phyloP scores from a whole-genome alignment of 495 filamentous ascomycete species.

The Polyplosphaeria fusca region DNA sequence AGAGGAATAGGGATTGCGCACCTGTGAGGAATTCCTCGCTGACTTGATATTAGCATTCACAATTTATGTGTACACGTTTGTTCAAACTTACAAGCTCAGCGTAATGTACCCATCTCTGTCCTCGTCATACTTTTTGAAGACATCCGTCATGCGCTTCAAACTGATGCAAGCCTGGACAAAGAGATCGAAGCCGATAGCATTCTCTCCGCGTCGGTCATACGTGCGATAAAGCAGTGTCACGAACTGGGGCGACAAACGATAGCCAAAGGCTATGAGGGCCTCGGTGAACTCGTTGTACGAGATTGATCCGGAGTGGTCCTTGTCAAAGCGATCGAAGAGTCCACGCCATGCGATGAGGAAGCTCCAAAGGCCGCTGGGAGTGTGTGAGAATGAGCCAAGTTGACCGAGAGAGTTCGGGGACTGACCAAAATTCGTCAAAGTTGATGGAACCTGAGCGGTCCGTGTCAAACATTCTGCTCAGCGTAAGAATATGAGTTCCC shows the following conservation, averaged over 20 bases:
- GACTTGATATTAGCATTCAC: not conserved
- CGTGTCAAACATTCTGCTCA: constrained; percentile 82
- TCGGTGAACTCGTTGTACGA: constrained; percentile 82
- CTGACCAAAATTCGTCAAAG: constrained; percentile 87
- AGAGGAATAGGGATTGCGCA: constrained; percentile 46
- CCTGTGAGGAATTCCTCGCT: constrained; percentile 49
- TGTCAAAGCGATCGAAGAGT: constrained; percentile 94
- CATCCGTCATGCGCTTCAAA: constrained; percentile 97
- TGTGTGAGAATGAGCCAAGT: not conserved
- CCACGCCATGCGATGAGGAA: constrained; percentile 91
- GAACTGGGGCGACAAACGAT: constrained; percentile 79
- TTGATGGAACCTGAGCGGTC: constrained; percentile 84
- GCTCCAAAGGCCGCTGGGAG: constrained; percentile 69
- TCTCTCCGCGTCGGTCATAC: constrained; percentile 52
- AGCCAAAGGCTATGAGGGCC: constrained; percentile 90
- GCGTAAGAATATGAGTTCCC: not conserved
- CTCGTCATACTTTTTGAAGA: constrained; percentile 98
- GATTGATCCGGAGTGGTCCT: constrained; percentile 82
- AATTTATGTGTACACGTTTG: not conserved
- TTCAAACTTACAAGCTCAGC: constrained; percentile 43
- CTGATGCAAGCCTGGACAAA: constrained; percentile 97
- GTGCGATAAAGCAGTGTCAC: constrained; percentile 74
- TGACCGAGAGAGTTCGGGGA: not conserved
- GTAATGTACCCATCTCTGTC: constrained; percentile 77
- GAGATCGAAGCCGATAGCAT: constrained; percentile 83